Conservation (phyloP, 768 basidiomycete genomes). For the Leccinum sublutescens region DNA sequence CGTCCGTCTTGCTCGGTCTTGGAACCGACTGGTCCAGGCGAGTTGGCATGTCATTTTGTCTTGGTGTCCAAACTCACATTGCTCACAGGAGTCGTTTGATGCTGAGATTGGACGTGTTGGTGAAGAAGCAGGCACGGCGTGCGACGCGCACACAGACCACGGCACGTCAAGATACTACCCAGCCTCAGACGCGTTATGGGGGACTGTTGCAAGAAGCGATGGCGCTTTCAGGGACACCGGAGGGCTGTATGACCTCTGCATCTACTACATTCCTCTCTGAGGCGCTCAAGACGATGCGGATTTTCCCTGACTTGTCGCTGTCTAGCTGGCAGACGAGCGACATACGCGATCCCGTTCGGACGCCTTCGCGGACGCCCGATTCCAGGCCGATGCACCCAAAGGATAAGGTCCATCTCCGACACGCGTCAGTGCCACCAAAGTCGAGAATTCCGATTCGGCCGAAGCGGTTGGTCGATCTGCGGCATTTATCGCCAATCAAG, state of each 20-base stretch:
- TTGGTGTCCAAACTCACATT: background rate
- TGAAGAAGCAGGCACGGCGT: slow-evolving; percentile 27
- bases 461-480: slow-evolving; percentile 54
- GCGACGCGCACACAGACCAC: background rate
- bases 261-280: slow-evolving; percentile 24
- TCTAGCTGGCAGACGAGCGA: slow-evolving; percentile 25
- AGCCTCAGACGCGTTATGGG: slow-evolving; percentile 54
- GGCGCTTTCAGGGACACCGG: slow-evolving; percentile 22
- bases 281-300: slow-evolving; percentile 31
- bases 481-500: slow-evolving; percentile 40
- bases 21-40: slow-evolving; percentile 61
- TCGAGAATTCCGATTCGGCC: slow-evolving; percentile 46
- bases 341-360: slow-evolving; percentile 53
- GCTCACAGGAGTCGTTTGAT: slow-evolving; percentile 20
- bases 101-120: slow-evolving; percentile 32
- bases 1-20: slow-evolving; percentile 35
- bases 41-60: slow-evolving; percentile 13
- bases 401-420: slow-evolving; percentile 63
- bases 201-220: slow-evolving; percentile 38
- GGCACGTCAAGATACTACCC: slow-evolving; percentile 10
- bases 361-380: slow-evolving; percentile 53
- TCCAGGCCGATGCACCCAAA: slow-evolving; percentile 53
- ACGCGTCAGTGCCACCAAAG: slow-evolving; percentile 39
- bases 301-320: slow-evolving; percentile 48
- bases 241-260: slow-evolving; percentile 14